Base-by-base conservation (phyloP, 345 rosid genomes). In the Eutrema japonicum region DNA sequence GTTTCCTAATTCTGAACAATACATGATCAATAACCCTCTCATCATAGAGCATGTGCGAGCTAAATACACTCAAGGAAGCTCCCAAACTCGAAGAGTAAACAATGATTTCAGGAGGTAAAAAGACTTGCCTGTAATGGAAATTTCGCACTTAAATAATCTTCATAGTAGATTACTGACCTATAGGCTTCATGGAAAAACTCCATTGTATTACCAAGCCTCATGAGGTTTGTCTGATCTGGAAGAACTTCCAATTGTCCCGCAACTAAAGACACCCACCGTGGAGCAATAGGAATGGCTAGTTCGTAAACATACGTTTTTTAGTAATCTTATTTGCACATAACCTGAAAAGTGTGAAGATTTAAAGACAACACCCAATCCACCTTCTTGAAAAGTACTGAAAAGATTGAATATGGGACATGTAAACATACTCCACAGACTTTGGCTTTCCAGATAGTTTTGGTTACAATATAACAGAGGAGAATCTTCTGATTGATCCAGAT, bases 51-150 rank as follows among this genome's bases (percentile, higher is more conserved):
- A 88, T 49, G 78, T 92, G 96, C 22, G 97, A 89, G 76, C 92
- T 92, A 68, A 95, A 83, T 66, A 92, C 59, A 82, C 83, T 78
- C 85, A 92, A 65, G 60, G 99, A 90, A 72, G 96, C 99, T 80
- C 96, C 99, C 70, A 85, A 67, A 67, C 82, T 79, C 14, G 87
- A 75, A 2, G 97, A 87, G 35, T 88, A 88, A 64, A 92, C 82
- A 38, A 82, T 89, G 91, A 95, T 79, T 79, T 92, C 97, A 62
- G 97, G 96, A 78, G 96, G 85, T 64, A 95, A 55, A 73, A 92
- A 95, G 48, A 89, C 85, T 85, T 90, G 99, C 68, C 92, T 95
- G 79, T 95, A 92, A 95, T 48, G 99, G 97, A 79, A 95, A 95
- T 58, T 87, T 87, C 41, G 88, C 84, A 49, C 87, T 87, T 72